Percentiles rank a stretch among this genome's conserved stretches.
phyloP scores from a whole-genome alignment of 768 basidiomycete genomes.

The Lactifluus volemus region DNA sequence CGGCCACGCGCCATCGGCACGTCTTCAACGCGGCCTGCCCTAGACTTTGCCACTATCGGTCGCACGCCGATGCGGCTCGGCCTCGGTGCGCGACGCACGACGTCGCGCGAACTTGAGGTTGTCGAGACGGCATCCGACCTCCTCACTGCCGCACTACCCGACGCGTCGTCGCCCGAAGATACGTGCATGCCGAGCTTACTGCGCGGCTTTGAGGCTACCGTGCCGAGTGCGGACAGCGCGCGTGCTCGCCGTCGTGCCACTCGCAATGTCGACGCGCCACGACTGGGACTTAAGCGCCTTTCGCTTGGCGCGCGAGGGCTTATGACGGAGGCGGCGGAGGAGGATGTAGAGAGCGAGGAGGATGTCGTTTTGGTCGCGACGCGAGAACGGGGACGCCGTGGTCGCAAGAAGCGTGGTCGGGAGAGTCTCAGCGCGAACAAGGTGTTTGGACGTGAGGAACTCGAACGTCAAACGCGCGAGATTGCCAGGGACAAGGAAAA shows the following conservation, averaged over 20 bases:
- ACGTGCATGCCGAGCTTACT: slow-evolving; percentile 71
- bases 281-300: slow-evolving; percentile 69
- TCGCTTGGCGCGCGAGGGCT: slow-evolving; percentile 75
- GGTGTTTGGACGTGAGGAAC: slow-evolving; percentile 74
- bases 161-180: slow-evolving; percentile 59
- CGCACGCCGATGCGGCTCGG: slow-evolving; percentile 67
- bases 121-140: slow-evolving; percentile 76
- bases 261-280: slow-evolving; percentile 68
- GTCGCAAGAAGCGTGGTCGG: slow-evolving; percentile 41
- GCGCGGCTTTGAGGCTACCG: slow-evolving; percentile 90
- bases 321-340: slow-evolving; percentile 41
- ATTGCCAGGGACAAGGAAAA: slow-evolving; percentile 91
- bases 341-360: slow-evolving; percentile 61
- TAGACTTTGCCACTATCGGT: slow-evolving; percentile 74
- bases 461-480: slow-evolving; percentile 75
- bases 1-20: slow-evolving; percentile 31
- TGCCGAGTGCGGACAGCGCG: slow-evolving; percentile 79
- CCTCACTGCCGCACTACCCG: slow-evolving; percentile 61
- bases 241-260: slow-evolving; percentile 69
- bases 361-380: slow-evolving; percentile 53
- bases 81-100: slow-evolving; percentile 56
- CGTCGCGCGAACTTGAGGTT: slow-evolving; percentile 77
- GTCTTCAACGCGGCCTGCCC: slow-evolving; percentile 29
- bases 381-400: slow-evolving; percentile 32
- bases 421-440: slow-evolving; percentile 63